Conservation (phyloP, 2,329 filamentous ascomycete species). For the Furcasterigmium furcatum region DNA sequence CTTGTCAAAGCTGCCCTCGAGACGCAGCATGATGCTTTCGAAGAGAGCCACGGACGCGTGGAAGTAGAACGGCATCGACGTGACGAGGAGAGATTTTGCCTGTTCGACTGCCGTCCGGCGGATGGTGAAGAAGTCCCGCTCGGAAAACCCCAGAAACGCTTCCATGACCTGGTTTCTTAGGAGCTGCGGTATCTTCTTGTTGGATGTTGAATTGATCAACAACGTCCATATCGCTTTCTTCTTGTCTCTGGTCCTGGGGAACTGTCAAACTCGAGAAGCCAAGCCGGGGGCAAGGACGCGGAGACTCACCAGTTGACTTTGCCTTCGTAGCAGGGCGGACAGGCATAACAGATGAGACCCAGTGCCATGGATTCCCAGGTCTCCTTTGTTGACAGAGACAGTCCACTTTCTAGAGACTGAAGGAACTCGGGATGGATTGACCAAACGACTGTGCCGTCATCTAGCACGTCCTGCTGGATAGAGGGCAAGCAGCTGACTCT, state of each 20-base stretch:
- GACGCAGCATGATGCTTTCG: constrained; percentile 22
- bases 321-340: constrained; percentile 24
- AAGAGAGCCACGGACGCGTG: constrained; percentile 24
- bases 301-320: constrained; percentile 20
- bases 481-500: constrained; percentile 6
- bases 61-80: constrained; percentile 23
- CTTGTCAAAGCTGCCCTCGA: constrained; percentile 17
- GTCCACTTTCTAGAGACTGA: neutral
- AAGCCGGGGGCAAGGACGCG: neutral
- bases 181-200: constrained; percentile 7
- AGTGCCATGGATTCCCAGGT: constrained; percentile 14
- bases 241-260: constrained; percentile 12
- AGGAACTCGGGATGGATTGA: constrained; percentile 12
- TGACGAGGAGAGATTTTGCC: constrained; percentile 16
- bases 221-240: constrained; percentile 21
- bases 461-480: constrained; percentile 7
- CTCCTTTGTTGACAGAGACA: constrained; percentile 11
- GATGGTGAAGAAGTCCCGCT: constrained; percentile 20
- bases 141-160: constrained; percentile 23
- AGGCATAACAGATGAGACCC: constrained; percentile 19
- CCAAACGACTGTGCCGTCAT: constrained; percentile 14
- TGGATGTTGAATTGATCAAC: constrained; percentile 10
- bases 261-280: neutral
- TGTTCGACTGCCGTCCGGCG: constrained; percentile 16
- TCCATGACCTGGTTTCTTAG: constrained; percentile 17